Base-by-base conservation (phyloP, 805 yeast species). In the Vanderwaltozyma yarrowii region DNA sequence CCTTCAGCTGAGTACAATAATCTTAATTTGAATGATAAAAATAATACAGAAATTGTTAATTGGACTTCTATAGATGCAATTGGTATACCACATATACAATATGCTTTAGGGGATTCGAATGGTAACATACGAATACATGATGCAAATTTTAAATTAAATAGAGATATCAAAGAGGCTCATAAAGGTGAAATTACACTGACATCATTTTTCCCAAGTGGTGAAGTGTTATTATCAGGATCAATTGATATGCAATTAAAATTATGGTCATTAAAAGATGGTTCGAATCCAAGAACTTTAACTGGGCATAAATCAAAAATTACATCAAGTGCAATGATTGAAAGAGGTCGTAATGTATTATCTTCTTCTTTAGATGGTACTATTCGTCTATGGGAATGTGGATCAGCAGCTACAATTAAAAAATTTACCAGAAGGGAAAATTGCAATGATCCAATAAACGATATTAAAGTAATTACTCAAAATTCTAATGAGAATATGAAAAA, bases 301-400 rank as follows among this genome's bases (percentile, higher is more conserved):
- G 74, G 73, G 5, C 88, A 78, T 43, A 68, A 51, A 19, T 56
- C 56, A 3, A 58, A 67, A 12, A 62, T 79, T 11, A 70, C 74
- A 2, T 79, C 66, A 44, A 42, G 73, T 2, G 66, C 57, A 3
- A 47, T 79, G 43, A 60, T 82, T 15, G 87, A 76, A 0, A 60
- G 72, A 14, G 94, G 94, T 1, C 61, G 89, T 30, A 81, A 82
- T 50, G 62, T 84, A 41, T 44, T 80, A 15, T 69, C 80, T 6
- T 61, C 76, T 10, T 68, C 75, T 6, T 36, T 44, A 4, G 83
- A 76, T 52, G 84, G 84, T 1, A 50, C 71, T 0, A 62, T 79
- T 1, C 65, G 61, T 31, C 50, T 84, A 27, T 82, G 87, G 88
- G 89, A 81, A 47, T 73, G 85, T 53, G 78, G 82, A 0, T 50